Percentiles rank a stretch among this genome's conserved stretches.
phyloP scores from a whole-genome alignment of 129 eudicot genomes.

The Daucus carota region DH1_v3.0 NC_030386.2:30902501-30903000 shows the following conservation, averaged over 20 bases:
- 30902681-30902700: background rate
- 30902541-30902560: conserved; percentile 91
- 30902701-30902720: conserved; percentile 12
- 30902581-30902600: background rate
- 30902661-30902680: background rate
- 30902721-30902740: conserved; percentile 78
- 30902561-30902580: conserved; percentile 21
- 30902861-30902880: conserved; percentile 94
- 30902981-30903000: conserved; percentile 84
- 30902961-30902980: conserved; percentile 89
- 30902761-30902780: conserved; percentile 90
- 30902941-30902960: conserved; percentile 81
- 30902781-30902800: conserved; percentile 76
- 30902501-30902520: conserved; percentile 87
- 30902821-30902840: conserved; percentile 71
- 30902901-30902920: conserved; percentile 75
- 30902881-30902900: conserved; percentile 82
- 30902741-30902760: conserved; percentile 86
- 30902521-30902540: conserved; percentile 67
- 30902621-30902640: background rate
- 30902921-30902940: conserved; percentile 97
- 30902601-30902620: background rate
- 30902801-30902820: conserved; percentile 80
- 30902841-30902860: conserved; percentile 80
- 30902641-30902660: background rate